Conservation (phyloP, 1,284 basidiomycete species). For the Pyrrhoderma lamaoense region DNA sequence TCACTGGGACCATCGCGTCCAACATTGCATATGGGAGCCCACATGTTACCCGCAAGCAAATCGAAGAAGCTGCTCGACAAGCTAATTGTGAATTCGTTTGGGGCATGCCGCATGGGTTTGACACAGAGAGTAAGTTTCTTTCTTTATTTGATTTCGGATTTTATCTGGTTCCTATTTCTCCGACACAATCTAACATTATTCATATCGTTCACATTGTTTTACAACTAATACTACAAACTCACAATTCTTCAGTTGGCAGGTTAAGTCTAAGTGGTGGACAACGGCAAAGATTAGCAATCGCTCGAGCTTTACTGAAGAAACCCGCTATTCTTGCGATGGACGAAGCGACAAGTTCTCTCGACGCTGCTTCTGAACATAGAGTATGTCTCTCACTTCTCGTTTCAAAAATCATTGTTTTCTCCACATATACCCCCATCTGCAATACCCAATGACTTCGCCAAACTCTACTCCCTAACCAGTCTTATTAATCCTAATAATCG, state of each 20-base stretch:
- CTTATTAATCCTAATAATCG: no score
- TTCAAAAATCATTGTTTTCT: no score
- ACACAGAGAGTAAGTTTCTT: constrained; percentile 52
- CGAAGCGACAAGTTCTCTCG: constrained; percentile 80
- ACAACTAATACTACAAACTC: no score
- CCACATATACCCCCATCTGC: no score
- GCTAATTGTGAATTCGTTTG: constrained; percentile 97
- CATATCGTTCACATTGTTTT: no score
- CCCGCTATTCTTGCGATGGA: constrained; percentile 78
- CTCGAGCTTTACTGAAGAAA: constrained; percentile 78
- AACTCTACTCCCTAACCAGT: no score
- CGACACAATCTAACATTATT: no score
- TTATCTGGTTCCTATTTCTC: no score
- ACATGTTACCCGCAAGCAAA: constrained; percentile 68
- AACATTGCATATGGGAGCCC: constrained; percentile 89
- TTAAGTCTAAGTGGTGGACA: constrained; percentile 71
- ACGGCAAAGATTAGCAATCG: constrained; percentile 69
- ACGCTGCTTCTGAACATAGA: constrained; percentile 82
- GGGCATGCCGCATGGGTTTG: constrained; percentile 81
- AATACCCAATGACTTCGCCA: no score
- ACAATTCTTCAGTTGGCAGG: constrained; percentile 49
- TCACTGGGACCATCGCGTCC: constrained; percentile 84
- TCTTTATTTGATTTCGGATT: no score
- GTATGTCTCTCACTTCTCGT: constrained; percentile 28
- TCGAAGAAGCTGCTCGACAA: constrained; percentile 80